These are phyloP conservation scores for Alternaria infectoria DNA, from an alignment of 2,329 filamentous ascomycete genomes.

Conservation along the genomic window DNA sequence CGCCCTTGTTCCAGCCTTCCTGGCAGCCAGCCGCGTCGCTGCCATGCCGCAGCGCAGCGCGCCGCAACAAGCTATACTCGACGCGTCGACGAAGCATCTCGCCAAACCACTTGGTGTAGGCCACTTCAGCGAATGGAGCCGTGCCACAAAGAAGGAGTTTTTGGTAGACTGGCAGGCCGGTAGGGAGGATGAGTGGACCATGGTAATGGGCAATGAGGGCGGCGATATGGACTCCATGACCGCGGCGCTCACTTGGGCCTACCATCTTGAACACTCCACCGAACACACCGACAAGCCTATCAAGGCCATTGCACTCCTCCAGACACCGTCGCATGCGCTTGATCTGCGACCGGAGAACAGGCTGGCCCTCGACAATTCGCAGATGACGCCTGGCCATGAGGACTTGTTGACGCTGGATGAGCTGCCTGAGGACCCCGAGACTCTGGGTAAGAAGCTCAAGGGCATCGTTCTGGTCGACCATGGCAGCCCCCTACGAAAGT, in stretches of 20 bases:
- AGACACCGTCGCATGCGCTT: conserved; percentile 55
- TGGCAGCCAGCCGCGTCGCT: conserved; percentile 16
- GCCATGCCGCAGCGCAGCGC: conserved; percentile 26
- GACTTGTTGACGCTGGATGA: conserved; percentile 57
- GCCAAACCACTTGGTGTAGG: conserved; percentile 47
- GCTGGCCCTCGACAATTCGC: conserved; percentile 52
- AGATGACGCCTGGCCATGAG: conserved; percentile 55
- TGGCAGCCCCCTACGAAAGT: conserved; percentile 51
- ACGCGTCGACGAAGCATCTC: conserved; percentile 13
- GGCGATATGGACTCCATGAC: conserved; percentile 55
- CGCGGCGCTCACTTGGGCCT: conserved; percentile 56
- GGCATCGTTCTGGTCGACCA: conserved; percentile 58
- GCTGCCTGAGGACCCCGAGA: conserved; percentile 55
- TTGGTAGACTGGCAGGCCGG: conserved; percentile 56
- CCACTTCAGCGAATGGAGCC: conserved; percentile 58
- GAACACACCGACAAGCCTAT: conserved; percentile 51
- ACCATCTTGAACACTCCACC: conserved; percentile 55
- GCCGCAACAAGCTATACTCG: conserved; percentile 25
- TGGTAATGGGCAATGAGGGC: conserved; percentile 57
- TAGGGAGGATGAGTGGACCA: conserved; percentile 51
- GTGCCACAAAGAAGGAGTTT: conserved; percentile 55
- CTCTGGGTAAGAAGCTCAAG: conserved; percentile 50
- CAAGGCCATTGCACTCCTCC: conserved; percentile 56
- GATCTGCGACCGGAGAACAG: conserved; percentile 58
- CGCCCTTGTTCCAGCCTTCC: conserved; percentile 16